Evolutionary conservation across 495 filamentous ascomycete genomes (phyloP), one percentile per base, ranked within the genome.

Genomic region (Acidiella bohemica): DNA sequence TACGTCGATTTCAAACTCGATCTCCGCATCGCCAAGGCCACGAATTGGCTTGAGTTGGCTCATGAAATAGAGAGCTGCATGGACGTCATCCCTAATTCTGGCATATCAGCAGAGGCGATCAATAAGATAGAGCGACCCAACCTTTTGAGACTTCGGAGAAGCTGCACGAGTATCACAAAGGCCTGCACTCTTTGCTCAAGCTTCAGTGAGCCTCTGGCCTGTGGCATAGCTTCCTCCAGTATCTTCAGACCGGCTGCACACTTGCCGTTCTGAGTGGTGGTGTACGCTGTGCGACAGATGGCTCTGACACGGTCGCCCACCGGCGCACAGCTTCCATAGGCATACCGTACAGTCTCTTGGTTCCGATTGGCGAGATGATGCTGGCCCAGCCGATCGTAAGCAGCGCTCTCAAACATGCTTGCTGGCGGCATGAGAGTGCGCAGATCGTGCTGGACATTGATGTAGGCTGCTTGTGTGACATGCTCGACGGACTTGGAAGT

Each of bases 301-400:
- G 70, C 71, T 46, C 76, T 80, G 35, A 94, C 67, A 36, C 73
- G 70, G 47, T 95, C 88, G 42, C 19, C 17, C n/a, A 32, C 17
- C 13, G 25, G 31, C 24, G 34, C 34, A 20, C 24, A 19, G 16
- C 32, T 28, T 14, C 14, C 28, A 17, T 32, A 16, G n/a, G 24
- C 21, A 32, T 35, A 6, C 28, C 43, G 33, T 7, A 44, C 11
- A 12, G 21, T 8, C 19, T 34, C 19, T 14, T 42, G 16, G 10
- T n/a, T 14, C 6, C 10, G 16, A 19, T 10, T 16, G 17, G 23
- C 22, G 23, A 35, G 14, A 18, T 36, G 14, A 28, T n/a, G 38
- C 53, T 63, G 61, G 66, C 86, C 87, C 49, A 93, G 70, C 23
- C 90, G 67, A 26, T 78, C 73, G 67, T 80, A 93, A 17, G 90